Base-by-base conservation (phyloP, 441 rosid species). In the Erysimum pusillum region DNA sequence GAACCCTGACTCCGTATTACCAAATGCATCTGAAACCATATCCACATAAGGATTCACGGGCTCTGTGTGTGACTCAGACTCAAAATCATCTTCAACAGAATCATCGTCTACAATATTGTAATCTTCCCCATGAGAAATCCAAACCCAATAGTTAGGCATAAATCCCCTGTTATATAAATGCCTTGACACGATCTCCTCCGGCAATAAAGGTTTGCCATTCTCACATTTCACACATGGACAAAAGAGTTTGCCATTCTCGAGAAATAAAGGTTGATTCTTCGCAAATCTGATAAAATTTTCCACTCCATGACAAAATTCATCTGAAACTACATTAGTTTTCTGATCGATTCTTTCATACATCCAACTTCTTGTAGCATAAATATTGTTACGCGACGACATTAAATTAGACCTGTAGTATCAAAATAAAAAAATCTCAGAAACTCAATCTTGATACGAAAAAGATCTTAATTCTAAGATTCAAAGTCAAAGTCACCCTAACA, bases 51-150 rank as follows among this genome's bases (percentile, higher is more conserved):
- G 38, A 39, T 68, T 53, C 1, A 18, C 5, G 35, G 8, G 45
- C 13, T 66, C 58, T 1, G 51, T 12, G 28, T 20, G 20, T 8
- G 48, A 39, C 14, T 38, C 49, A 0, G 6, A 6, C 4, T 6
- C 25, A 22, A 67, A 17, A 22, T 0, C 9, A 17, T 13, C 35
- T 49, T 18, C 17, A 49, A 4, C 35, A 12, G 0, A 36, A 51
- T 17, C 0, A 20, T 20, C 8, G 18, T 20, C 11, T 8, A 18
- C 0, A 11, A 35, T 67, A 48, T 49, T 11, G 10, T 66, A 48
- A 53, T 38, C 49, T 68, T 68, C 51, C 25, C 62, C 62, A 68
- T 68, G 51, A 52, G 46, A 66, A 38, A 68, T 39, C 25, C 51
- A 67, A 67, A 67, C 60, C 60, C 71, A 51, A 20, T 67, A 67